Conservation (phyloP, 139 green algal genomes). For the Micractinium sp. region DNA sequence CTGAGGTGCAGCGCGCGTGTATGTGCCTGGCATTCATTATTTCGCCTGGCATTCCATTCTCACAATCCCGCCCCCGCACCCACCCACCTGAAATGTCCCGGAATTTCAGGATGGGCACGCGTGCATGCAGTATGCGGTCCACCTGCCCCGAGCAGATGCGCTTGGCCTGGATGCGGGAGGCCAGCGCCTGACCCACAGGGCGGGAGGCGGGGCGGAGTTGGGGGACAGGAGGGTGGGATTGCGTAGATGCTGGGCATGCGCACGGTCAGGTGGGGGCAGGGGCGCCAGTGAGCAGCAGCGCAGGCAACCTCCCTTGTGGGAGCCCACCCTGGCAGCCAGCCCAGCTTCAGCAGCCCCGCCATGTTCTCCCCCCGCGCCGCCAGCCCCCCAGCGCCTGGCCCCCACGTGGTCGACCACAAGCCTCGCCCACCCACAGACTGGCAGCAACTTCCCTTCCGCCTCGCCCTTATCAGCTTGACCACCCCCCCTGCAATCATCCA, state of each 20-base stretch:
- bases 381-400: no score
- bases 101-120: slow-evolving; percentile 81
- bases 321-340: not conserved
- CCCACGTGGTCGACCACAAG: no score
- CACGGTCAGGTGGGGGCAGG: not conserved
- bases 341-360: not conserved
- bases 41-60: no score
- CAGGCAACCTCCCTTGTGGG: not conserved
- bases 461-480: no score
- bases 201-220: no score
- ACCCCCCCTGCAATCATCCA: no score
- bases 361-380: no score
- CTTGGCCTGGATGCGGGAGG: slow-evolving; percentile 14
- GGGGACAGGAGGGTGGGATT: not conserved
- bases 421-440: no score
- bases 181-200: slow-evolving; percentile 7
- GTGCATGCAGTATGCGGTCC: slow-evolving; percentile 56
- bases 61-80: not conserved
- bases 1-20: no score
- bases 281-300: not conserved
- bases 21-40: no score
- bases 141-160: slow-evolving; percentile 3
- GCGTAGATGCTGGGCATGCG: not conserved
- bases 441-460: no score
- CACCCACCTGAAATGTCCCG: slow-evolving; percentile 23